Conservation (phyloP, 2,329 filamentous ascomycete species). For the Talaromyces sp. region DNA sequence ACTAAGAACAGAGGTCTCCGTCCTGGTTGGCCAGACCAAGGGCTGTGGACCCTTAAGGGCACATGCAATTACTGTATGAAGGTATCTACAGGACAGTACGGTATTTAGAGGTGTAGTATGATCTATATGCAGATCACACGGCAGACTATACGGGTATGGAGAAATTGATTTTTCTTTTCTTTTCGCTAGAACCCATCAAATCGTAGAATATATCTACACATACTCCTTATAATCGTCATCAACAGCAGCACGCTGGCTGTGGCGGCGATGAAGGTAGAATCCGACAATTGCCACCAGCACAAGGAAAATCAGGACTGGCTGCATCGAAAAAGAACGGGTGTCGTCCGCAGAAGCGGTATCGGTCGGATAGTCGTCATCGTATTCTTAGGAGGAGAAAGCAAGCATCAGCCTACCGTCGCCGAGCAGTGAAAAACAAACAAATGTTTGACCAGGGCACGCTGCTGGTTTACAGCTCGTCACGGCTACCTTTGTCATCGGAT, state of each 20-base stretch:
- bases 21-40: not conserved
- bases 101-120: too few species aligned
- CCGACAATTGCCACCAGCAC: conserved; percentile 22
- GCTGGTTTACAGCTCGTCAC: conserved; percentile 63
- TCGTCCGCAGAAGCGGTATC: conserved; percentile 10
- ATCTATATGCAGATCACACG: not conserved
- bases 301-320: conserved; percentile 20
- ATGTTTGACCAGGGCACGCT: conserved; percentile 25
- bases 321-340: conserved; percentile 17
- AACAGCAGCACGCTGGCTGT: conserved; percentile 13
- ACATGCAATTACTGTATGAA: too few species aligned
- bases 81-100: too few species aligned
- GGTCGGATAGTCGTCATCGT: conserved; percentile 13
- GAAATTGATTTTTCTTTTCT: not conserved
- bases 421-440: conserved; percentile 15
- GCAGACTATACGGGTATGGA: not conserved
- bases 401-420: conserved; percentile 36
- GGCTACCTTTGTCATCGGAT: conserved; percentile 61
- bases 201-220: not conserved
- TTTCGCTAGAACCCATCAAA: not conserved
- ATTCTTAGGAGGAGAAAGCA: conserved; percentile 29
- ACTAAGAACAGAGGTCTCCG: conserved; percentile 14
- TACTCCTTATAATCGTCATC: conserved; percentile 8
- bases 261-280: conserved; percentile 21
- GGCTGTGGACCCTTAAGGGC: too few species aligned